These are phyloP conservation scores for Talaromyces sp. DNA, from an alignment of 2,329 filamentous ascomycete species.

Conservation along the genomic window DNA sequence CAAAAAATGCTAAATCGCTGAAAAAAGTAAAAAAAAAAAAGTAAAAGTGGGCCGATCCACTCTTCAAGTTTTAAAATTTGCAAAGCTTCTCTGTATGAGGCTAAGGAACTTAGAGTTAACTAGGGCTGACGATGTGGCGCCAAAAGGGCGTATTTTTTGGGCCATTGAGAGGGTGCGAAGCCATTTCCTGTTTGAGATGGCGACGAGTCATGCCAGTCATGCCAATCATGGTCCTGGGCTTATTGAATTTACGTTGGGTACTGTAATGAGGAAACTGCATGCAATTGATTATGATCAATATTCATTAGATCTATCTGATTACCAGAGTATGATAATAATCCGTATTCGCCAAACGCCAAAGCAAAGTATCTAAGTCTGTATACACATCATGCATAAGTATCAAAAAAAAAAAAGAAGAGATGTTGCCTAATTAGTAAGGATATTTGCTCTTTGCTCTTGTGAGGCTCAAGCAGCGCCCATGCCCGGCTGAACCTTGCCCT, in stretches of 20 bases:
- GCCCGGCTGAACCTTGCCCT: constrained; percentile 21
- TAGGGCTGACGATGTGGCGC: neutral
- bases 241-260: neutral
- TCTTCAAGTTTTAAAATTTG: neutral
- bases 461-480: constrained; percentile 10
- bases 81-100: no score
- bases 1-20: neutral
- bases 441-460: neutral
- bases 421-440: neutral
- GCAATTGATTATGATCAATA: neutral
- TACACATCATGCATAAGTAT: neutral
- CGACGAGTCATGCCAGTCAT: no score
- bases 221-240: no score
- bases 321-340: neutral
- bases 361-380: neutral
- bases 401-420: neutral
- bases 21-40: no score
- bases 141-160: neutral
- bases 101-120: neutral
- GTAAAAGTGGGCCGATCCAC: no score
- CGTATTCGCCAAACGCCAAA: neutral
- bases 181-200: neutral
- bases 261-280: neutral
- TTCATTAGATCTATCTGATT: neutral
- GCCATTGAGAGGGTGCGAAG: neutral